phyloP scores from a whole-genome alignment of 2,329 filamentous ascomycete genomes.

The Phyllosticta citribraziliensis region DNA sequence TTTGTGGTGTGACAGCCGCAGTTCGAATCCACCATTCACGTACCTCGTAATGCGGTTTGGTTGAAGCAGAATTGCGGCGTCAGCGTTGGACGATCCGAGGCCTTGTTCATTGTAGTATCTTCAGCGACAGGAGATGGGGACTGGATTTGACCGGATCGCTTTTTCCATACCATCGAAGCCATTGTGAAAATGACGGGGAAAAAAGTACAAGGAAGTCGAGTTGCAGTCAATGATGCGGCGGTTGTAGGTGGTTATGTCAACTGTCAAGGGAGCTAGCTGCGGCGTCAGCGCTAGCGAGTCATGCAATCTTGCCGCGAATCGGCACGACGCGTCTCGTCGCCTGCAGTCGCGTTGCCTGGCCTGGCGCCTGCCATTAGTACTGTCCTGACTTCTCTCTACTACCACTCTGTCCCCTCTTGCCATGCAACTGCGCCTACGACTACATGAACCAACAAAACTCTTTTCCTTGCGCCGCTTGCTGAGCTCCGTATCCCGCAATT shows the following conservation, averaged over 20 bases:
- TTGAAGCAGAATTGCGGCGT: slow-evolving; percentile 45
- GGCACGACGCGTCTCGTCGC: not conserved
- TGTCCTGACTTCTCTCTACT: slow-evolving; percentile 10
- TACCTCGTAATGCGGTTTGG: slow-evolving; percentile 40
- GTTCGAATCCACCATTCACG: not conserved
- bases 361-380: not conserved
- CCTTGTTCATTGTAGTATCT: slow-evolving; percentile 29
- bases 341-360: not conserved
- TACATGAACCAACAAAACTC: not conserved
- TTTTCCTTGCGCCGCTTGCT: not conserved
- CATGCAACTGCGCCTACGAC: not conserved
- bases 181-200: slow-evolving; percentile 14
- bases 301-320: not conserved
- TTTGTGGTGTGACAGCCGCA: not conserved
- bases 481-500: not conserved
- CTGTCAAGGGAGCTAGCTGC: not conserved
- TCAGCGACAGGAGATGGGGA: not conserved
- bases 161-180: slow-evolving; percentile 9
- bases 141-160: not conserved
- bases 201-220: not conserved
- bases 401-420: slow-evolving; percentile 2
- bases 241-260: not conserved
- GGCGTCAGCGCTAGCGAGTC: not conserved
- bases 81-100: slow-evolving; percentile 29
- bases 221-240: not conserved